Evolutionary conservation across 768 basidiomycete genomes (phyloP).

Genomic region (Lactarius sp.): DNA sequence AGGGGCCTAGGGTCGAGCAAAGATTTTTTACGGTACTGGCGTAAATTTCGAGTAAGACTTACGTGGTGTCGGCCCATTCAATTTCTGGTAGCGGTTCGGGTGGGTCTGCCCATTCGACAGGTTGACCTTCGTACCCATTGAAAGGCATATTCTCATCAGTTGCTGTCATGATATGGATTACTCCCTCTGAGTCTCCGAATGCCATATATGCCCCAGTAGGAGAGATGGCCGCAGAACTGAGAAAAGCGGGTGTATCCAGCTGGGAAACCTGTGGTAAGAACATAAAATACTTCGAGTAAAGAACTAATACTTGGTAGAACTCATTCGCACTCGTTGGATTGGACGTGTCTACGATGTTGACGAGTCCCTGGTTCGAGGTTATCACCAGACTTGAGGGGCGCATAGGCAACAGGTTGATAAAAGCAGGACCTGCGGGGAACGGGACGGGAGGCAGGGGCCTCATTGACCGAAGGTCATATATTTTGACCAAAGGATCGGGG

Average conservation of each 20-base stretch:
- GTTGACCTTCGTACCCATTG: conserved; percentile 86
- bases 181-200: conserved; percentile 84
- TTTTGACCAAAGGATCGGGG: conserved; percentile 88
- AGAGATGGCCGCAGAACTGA: conserved; percentile 78
- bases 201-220: conserved; percentile 88
- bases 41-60: conserved; percentile 29
- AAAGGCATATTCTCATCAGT: conserved; percentile 65
- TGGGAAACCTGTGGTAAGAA: conserved; percentile 28
- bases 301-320: conserved; percentile 67
- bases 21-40: background rate
- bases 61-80: conserved; percentile 83
- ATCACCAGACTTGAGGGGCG: conserved; percentile 69
- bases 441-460: conserved; percentile 78
- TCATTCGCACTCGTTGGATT: conserved; percentile 62
- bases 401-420: conserved; percentile 75
- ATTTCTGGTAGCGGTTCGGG: conserved; percentile 65
- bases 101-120: conserved; percentile 78
- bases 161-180: conserved; percentile 76
- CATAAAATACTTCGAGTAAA: background rate
- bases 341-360: conserved; percentile 79
- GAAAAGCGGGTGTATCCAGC: conserved; percentile 68
- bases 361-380: conserved; percentile 73
- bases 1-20: conserved; percentile 56
- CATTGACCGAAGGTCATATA: conserved; percentile 86
- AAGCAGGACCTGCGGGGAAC: conserved; percentile 82